Percentiles rank a stretch among this genome's conserved stretches.
Evolutionary conservation across 2,329 filamentous ascomycete species (phyloP).

Genomic region (Exophiala calicioides): DNA sequence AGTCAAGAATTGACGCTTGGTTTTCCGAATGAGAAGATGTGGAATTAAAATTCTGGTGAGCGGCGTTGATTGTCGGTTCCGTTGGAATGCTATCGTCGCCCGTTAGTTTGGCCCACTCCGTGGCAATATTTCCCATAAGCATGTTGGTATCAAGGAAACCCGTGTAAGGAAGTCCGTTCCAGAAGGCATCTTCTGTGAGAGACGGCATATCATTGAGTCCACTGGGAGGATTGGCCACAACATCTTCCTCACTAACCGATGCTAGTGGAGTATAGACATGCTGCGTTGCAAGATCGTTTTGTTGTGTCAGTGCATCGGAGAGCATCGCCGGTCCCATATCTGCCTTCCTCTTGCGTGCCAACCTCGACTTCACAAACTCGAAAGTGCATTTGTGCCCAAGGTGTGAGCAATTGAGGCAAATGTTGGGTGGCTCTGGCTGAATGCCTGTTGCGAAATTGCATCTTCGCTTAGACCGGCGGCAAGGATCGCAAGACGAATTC

Average conservation of each 20-base stretch:
- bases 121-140: slow-evolving; percentile 18
- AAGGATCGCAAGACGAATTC: slow-evolving; percentile 22
- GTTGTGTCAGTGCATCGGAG: slow-evolving; percentile 2
- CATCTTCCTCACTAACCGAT: not conserved
- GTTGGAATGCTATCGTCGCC: not conserved
- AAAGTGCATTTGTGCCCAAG: slow-evolving; percentile 19
- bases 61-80: not conserved
- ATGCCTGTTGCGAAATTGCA: slow-evolving; percentile 5
- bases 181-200: slow-evolving; percentile 1
- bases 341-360: slow-evolving; percentile 9
- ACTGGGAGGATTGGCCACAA: slow-evolving; percentile 1
- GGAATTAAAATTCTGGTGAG: not conserved
- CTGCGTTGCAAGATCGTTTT: slow-evolving; percentile 6
- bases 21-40: not conserved
- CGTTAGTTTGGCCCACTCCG: slow-evolving; percentile 13
- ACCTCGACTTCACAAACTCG: slow-evolving; percentile 17
- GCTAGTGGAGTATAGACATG: not conserved
- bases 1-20: not conserved
- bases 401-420: slow-evolving; percentile 17
- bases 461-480: slow-evolving; percentile 20
- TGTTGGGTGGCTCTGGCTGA: not conserved
- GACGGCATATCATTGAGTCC: not conserved
- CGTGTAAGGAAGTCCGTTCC: slow-evolving; percentile 1
- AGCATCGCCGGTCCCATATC: not conserved
- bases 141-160: slow-evolving; percentile 12